Conservation (phyloP, 352 stramenopile species). For the Bremia lactucae region DNA sequence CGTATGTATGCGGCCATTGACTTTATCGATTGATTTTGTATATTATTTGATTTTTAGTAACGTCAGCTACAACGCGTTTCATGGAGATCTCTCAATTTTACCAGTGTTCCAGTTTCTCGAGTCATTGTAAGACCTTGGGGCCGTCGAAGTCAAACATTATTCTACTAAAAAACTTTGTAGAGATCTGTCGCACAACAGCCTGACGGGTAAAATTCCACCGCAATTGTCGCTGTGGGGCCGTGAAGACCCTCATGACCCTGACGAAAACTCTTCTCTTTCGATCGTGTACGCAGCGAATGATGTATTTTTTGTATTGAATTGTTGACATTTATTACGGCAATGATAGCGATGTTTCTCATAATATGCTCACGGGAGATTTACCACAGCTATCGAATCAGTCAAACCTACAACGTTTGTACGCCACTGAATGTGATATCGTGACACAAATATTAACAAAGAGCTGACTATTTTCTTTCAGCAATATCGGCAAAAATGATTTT, state of each 20-base stretch:
- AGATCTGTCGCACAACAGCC: constrained; percentile 42
- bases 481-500: constrained; percentile 28
- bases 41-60: constrained; percentile 37
- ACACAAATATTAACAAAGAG: not conserved
- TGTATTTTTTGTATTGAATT: not conserved
- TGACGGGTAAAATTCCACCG: constrained; percentile 29
- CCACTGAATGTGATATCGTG: no score
- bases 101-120: constrained; percentile 26
- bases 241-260: constrained; percentile 37
- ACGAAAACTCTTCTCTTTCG: constrained; percentile 32
- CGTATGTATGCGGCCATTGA: not conserved
- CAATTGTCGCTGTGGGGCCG: constrained; percentile 31
- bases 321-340: not conserved
- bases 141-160: no score
- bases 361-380: constrained; percentile 29
- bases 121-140: constrained; percentile 38
- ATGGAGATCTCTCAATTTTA: constrained; percentile 23
- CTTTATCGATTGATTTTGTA: not conserved
- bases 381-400: constrained; percentile 37
- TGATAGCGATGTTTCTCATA: constrained; percentile 39
- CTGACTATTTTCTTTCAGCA: constrained; percentile 9
- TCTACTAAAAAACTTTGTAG: no score
- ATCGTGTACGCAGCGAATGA: constrained; percentile 25
- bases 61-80: constrained; percentile 38
- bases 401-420: constrained; percentile 38